Base-by-base conservation (phyloP, 2,329 filamentous ascomycete genomes). In the Neodidymelliopsis sp. region DNA sequence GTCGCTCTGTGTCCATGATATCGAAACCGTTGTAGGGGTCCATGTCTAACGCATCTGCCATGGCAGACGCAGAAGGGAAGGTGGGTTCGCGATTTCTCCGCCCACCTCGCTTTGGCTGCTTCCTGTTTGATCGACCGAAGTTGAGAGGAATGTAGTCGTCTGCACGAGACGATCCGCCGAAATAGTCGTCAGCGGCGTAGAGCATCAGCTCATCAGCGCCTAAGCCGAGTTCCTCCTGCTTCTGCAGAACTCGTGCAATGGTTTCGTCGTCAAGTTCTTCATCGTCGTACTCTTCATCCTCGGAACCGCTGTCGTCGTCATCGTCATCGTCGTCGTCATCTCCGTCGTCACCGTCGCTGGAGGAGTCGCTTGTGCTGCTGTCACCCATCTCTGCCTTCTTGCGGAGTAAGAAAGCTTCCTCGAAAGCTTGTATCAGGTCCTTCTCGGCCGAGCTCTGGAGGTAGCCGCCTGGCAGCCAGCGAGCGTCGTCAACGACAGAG, bases 1-100 rank as follows among this genome's bases (percentile, higher is more conserved):
- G 85, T 19, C 86, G 81, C 12, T 89, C 82, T 74, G 89, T 90
- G 63, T 96, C 90, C 87, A 94, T 93, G 33, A 95, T 78, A 65
- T 96, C 91, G 56, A 96, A 87, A 7, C 85, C 88, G 52, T 87
- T 84, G 47, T 86, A 79, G 46, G 82, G 81, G 56, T 83, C 80
- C 54, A 76, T 72, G n/a, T 85, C 81, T 2, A 85, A 73, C 0
- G 79, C 77, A 64, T 84, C 83, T 3, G 81, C 83, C 59, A 86
- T 78, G 12, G 79, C 75, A 34, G 76, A 77, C 5, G 83, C 84
- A 27, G 78, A 77, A 12, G 81, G 80, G 60, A 84, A 85, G 11
- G 41, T 51, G 11, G 40, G 49, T 3, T 59, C 54, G 12, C 50
- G 59, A n/a, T 53, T 58, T 13, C 31, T 47, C 13, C 49, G 37